Base-by-base conservation (phyloP, 495 filamentous ascomycete genomes). In the Staphylotrichum longicolle region DNA sequence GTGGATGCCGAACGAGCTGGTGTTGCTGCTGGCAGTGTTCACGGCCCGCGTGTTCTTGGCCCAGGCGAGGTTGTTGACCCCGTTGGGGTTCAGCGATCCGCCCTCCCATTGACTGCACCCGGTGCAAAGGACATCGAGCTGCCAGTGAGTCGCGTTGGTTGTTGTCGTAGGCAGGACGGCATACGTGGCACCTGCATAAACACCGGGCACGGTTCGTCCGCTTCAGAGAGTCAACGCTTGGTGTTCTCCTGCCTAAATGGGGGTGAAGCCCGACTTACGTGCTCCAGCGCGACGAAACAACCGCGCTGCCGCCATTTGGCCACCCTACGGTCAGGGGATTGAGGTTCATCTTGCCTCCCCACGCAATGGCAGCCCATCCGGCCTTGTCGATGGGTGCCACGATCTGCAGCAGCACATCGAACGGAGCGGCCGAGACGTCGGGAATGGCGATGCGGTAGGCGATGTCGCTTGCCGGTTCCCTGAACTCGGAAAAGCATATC, bases 321-420 rank as follows among this genome's bases (percentile, higher is more conserved):
- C 78, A 83, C 0, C 58, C 75, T 1, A 83, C 66, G 1, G 76
- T 75, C 44, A 83, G 70, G 10, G 80, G 80, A 62, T 82, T 81
- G 42, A 70, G 71, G 11, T 70, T 63, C 80, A 83, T 83, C 56
- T 71, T 76, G 8, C 80, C 80, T 27, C 76, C 80, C 79, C 77
- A 82, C 2, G 75, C 75, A 14, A 83, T 44, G 6, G 72, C 78
- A 0, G 72, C 75, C 80, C 80, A 83, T 27, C 75, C 78, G 3
- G 72, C 71, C 11, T 55, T 57, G 32, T 70, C 63, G 6, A 72
- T 67, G 0, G 74, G 75, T 11, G 78, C 78, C 20, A 77, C 70
- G 15, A 83, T 67, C 62, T 78, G 76, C 54, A 83, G 61, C 5
- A 81, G 71, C n/a, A 78, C 60, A 57, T 82, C 79, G 52, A 77